Conservation (phyloP, 225 moss, liverwort and hornwort genomes). For the Neckera pumila region DNA sequence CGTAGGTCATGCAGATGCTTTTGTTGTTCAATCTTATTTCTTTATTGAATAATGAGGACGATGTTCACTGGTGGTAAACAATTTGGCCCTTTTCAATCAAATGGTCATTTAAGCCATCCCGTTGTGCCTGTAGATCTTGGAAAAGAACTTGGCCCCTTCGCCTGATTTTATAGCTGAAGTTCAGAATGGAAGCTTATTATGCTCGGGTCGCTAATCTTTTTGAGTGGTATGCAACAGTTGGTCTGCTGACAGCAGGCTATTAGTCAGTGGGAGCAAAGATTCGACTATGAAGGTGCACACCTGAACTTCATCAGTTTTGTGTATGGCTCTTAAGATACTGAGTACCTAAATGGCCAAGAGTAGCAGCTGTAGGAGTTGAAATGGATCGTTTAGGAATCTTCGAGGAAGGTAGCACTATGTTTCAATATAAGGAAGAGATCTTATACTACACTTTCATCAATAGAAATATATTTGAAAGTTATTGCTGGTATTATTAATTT, state of each 20-base stretch:
- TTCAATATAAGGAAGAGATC: neutral
- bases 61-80: neutral
- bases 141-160: neutral
- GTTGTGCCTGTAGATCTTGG: neutral
- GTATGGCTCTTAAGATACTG: neutral
- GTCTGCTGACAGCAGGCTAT: conserved; percentile 92
- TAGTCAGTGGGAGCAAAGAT: conserved; percentile 95
- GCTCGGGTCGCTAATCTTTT: neutral
- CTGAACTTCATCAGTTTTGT: neutral
- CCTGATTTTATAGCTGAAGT: neutral
- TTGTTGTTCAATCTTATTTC: neutral
- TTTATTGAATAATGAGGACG: neutral
- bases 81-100: neutral
- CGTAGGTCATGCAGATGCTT: neutral
- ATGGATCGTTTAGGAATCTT: neutral
- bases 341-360: neutral
- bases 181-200: neutral
- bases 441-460: neutral
- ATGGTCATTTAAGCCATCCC: neutral
- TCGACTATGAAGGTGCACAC: conserved; percentile 74
- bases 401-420: neutral
- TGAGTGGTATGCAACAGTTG: conserved; percentile 44
- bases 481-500: neutral
- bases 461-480: neutral
- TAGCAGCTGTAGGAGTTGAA: neutral